Conservation (phyloP, 768 basidiomycete genomes). For the Mycena crocata region DNA sequence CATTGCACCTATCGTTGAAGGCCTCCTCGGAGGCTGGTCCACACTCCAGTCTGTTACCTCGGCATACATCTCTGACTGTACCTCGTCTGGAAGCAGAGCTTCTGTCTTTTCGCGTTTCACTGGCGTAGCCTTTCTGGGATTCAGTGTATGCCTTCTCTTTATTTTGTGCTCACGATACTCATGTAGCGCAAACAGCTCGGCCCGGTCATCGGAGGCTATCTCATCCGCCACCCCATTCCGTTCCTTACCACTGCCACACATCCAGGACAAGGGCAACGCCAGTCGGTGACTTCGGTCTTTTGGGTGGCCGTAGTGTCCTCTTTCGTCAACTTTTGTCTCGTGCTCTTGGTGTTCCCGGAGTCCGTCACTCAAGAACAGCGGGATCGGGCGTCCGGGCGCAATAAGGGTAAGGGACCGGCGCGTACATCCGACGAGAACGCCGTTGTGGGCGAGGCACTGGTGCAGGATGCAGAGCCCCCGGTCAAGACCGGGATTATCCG, state of each 20-base stretch:
- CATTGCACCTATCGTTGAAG: conserved; percentile 85
- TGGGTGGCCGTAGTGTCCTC: conserved; percentile 58
- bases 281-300: conserved; percentile 59
- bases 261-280: conserved; percentile 24
- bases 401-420: background rate
- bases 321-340: conserved; percentile 68
- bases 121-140: conserved; percentile 82
- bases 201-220: conserved; percentile 75
- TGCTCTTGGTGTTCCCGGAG: conserved; percentile 78
- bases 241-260: conserved; percentile 23
- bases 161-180: background rate
- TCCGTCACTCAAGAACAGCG: conserved; percentile 60
- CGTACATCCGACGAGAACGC: background rate
- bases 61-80: conserved; percentile 88
- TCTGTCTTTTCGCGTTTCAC: conserved; percentile 79
- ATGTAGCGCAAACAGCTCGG: conserved; percentile 49
- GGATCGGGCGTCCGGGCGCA: conserved; percentile 42
- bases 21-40: conserved; percentile 85
- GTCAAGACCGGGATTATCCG: conserved; percentile 44
- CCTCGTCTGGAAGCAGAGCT: conserved; percentile 84
- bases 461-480: background rate
- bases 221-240: conserved; percentile 55
- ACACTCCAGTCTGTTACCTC: conserved; percentile 81
- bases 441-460: background rate
- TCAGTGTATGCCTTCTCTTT: conserved; percentile 54